Conservation (phyloP, 1,284 basidiomycete species). For the Chalciporus sp. region DNA sequence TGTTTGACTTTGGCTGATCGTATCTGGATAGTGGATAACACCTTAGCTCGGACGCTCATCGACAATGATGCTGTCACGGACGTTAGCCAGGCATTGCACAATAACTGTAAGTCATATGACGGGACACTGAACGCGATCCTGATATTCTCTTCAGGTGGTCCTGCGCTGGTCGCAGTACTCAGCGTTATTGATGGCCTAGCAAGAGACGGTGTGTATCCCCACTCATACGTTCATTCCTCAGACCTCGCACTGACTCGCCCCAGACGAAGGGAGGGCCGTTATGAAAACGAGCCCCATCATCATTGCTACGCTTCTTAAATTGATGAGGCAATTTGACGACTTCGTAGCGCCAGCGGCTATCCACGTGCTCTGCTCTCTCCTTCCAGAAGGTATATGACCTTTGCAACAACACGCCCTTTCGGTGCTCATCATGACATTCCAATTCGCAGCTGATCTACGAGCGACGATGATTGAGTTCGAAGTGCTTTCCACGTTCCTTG, state of each 20-base stretch:
- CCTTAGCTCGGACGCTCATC: slow-evolving; percentile 17
- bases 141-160: slow-evolving; percentile 15
- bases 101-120: slow-evolving; percentile 17
- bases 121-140: background rate
- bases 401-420: background rate
- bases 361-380: slow-evolving; percentile 27
- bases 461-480: slow-evolving; percentile 17
- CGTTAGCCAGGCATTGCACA: slow-evolving; percentile 18
- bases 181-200: slow-evolving; percentile 24
- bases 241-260: background rate
- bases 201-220: slow-evolving; percentile 15
- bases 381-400: slow-evolving; percentile 23
- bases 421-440: background rate
- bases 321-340: slow-evolving; percentile 26
- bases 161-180: slow-evolving; percentile 24
- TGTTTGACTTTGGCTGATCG: background rate
- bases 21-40: slow-evolving; percentile 16
- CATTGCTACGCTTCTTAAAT: slow-evolving; percentile 21
- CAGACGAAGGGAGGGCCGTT: slow-evolving; percentile 9
- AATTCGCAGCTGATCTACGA: slow-evolving; percentile 23
- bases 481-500: slow-evolving; percentile 18
- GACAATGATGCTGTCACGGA: slow-evolving; percentile 19
- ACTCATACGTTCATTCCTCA: background rate
- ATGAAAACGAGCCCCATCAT: slow-evolving; percentile 11
- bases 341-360: slow-evolving; percentile 34